phyloP scores from a whole-genome alignment of 768 basidiomycete genomes.

The Mycena albidolilacea region DNA sequence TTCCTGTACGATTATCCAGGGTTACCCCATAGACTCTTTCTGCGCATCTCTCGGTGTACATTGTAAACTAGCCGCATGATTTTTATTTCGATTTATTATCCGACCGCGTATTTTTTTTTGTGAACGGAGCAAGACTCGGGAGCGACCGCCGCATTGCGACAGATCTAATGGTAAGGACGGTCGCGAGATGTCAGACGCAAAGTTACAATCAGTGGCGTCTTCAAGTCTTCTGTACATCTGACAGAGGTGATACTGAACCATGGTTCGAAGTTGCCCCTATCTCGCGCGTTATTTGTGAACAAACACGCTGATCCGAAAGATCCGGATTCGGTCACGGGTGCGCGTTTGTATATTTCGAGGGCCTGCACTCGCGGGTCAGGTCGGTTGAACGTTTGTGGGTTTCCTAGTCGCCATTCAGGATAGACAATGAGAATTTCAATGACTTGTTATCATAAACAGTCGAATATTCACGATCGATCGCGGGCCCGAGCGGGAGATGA shows the following conservation, averaged over 20 bases:
- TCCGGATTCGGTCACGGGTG: not conserved
- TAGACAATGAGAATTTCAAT: not conserved
- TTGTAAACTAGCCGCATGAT: conserved; percentile 31
- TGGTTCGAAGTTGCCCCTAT: not conserved
- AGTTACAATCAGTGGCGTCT: not conserved
- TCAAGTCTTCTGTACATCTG: not conserved
- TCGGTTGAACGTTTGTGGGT: no score
- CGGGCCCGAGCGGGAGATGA: not conserved
- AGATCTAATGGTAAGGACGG: not conserved
- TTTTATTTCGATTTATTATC: conserved; percentile 35
- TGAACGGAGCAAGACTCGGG: not conserved
- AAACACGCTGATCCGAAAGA: conserved; percentile 2
- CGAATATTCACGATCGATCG: not conserved
- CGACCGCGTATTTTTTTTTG: conserved; percentile 20
- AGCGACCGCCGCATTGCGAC: not conserved
- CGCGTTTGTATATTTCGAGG: no score
- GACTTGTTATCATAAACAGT: not conserved
- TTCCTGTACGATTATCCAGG: conserved; percentile 17
- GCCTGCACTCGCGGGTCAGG: no score
- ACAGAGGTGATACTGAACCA: not conserved
- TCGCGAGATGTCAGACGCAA: not conserved
- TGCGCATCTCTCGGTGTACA: conserved; percentile 28
- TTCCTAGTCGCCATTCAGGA: not conserved
- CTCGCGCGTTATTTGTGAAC: conserved; percentile 1
- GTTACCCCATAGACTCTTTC: conserved; percentile 17